phyloP scores from a whole-genome alignment of 129 eudicot species.

The Tanacetum coccineum region DNA sequence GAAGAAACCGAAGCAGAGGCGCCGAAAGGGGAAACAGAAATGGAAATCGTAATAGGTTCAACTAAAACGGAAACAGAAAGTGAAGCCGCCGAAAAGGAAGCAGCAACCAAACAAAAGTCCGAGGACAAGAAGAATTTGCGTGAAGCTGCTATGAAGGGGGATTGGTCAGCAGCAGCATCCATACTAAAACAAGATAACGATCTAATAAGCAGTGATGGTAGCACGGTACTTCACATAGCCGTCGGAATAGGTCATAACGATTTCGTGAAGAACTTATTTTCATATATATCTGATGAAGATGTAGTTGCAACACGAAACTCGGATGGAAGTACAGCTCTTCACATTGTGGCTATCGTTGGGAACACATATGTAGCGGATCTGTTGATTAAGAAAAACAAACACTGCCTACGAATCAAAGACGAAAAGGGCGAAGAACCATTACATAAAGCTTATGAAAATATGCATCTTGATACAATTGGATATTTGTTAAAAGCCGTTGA shows the following conservation, averaged over 20 bases:
- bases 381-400: not conserved
- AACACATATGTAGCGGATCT: slow-evolving; percentile 2
- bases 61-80: not conserved
- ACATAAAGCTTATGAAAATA: slow-evolving; percentile 4
- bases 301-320: not conserved
- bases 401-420: not conserved
- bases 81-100: not conserved
- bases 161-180: not conserved
- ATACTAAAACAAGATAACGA: not conserved
- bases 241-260: not conserved
- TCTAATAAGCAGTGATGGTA: not conserved
- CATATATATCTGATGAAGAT: not conserved
- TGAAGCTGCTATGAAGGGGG: not conserved
- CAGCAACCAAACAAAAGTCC: not conserved
- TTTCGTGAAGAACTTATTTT: not conserved
- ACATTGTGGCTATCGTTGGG: slow-evolving; percentile 9
- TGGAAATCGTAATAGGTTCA: too few relatives aligned
- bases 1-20: too few relatives aligned
- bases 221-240: slow-evolving; percentile 1
- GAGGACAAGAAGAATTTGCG: not conserved
- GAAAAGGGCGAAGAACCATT: not conserved
- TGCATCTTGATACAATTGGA: not conserved
- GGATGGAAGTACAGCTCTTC: slow-evolving; percentile 9
- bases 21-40: not conserved
- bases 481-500: not conserved